Base-by-base conservation (phyloP, 768 basidiomycete species). In the Suillus spraguei region DNA sequence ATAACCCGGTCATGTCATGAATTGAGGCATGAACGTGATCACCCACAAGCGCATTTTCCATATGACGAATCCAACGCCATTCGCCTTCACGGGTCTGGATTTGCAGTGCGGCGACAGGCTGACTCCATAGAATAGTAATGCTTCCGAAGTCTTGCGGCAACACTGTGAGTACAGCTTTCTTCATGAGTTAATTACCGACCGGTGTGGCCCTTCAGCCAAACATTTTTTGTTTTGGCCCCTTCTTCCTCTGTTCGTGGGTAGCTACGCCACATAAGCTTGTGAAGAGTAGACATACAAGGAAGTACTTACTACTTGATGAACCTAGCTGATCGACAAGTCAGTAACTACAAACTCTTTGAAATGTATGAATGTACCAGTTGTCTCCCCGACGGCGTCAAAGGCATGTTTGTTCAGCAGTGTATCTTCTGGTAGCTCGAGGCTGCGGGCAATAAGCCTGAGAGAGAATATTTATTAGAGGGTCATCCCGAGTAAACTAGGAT, bases 201-300 rank as follows among this genome's bases (percentile, higher is more conserved):
- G 0, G 82, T 84, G 66, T 88, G 86, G 0, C 86, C 86, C 63
- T 88, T 85, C 13, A 86, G 71, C 84, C 83, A 87, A n/a, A 87
- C 83, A 49, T 83, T 81, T 35, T 83, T 82, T 0, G 83, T 81
- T 66, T 80, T 80, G 9, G 58, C 60, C 62, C 86, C 85, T 14
- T 87, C 84, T 32, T 82, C 83, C 42, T 75, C 69, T 2, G 79
- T 74, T 33, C 83, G 79, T 3, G 84, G 84, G 65, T 83, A 83
- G 69, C 85, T 87, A 58, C 3, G 24, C 55, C 5, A 56, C 36
- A 39, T 56, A 28, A 53, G 58, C 7, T 52, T 7, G n/a, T 8
- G 22, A 24, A 50, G 22, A 13, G 24, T 33, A 36, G 11, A 49
- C 22, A 49, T n/a, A 44, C 14, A 9, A 16, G 41, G 17, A 59